Percentiles rank a stretch among this genome's conserved stretches.
phyloP scores from a whole-genome alignment of 164 flowering plant species.

The Umbilicus rupestris region DNA sequence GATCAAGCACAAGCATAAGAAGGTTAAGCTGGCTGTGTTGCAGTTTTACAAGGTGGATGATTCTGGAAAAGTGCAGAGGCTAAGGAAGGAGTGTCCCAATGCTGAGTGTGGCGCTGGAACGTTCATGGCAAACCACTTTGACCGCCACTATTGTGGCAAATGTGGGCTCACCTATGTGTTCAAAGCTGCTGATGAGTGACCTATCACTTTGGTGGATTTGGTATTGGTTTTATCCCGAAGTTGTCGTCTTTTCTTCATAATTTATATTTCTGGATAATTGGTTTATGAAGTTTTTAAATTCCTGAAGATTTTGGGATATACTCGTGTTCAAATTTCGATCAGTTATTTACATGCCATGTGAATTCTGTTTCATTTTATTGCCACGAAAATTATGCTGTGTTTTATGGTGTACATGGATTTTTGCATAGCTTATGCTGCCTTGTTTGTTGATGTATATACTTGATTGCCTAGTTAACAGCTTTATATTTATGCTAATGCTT shows the following conservation, averaged over 20 bases:
- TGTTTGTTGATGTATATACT: too few species aligned
- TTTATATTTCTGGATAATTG: background rate
- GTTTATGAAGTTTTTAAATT: background rate
- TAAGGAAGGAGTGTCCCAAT: slow-evolving; percentile 8
- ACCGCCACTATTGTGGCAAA: slow-evolving; percentile 1
- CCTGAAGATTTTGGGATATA: background rate
- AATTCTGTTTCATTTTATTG: too few species aligned
- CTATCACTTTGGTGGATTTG: background rate
- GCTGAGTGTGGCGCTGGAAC: slow-evolving; percentile 8
- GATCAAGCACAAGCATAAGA: slow-evolving; percentile 9
- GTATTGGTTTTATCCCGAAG: background rate
- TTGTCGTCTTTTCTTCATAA: background rate
- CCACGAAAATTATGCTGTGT: too few species aligned
- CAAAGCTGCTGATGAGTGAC: slow-evolving; percentile 3
- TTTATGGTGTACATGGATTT: too few species aligned
- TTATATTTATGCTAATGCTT: too few species aligned
- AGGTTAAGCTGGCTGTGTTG: slow-evolving; percentile 7
- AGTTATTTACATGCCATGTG: background rate
- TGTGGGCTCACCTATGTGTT: background rate
- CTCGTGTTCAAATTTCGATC: background rate
- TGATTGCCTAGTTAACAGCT: too few species aligned
- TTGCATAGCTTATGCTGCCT: too few species aligned
- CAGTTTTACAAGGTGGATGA: slow-evolving; percentile 10
- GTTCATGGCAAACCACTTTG: slow-evolving; percentile 7
- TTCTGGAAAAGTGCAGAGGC: slow-evolving; percentile 2